Evolutionary conservation across 2,329 filamentous ascomycete species (phyloP).

Genomic region (Arthrobotrys sinensis): DNA sequence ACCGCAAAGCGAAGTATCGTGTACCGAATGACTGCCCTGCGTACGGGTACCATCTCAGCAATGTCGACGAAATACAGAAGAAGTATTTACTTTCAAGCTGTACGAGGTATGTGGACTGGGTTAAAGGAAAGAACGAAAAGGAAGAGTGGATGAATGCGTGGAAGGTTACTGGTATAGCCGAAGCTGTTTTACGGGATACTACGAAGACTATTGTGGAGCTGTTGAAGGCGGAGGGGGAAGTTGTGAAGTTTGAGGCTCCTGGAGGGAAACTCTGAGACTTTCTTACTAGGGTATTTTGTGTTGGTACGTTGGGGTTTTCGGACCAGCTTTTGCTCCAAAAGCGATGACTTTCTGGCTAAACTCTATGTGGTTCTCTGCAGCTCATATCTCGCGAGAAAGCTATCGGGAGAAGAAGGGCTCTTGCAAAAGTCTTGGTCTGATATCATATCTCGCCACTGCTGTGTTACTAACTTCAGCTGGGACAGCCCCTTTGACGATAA

Average conservation of each 20-base stretch:
- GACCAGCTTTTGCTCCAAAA: slow-evolving; percentile 14
- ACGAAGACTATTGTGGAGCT: slow-evolving; percentile 32
- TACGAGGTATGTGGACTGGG: slow-evolving; percentile 20
- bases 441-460: slow-evolving; percentile 12
- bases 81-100: slow-evolving; percentile 28
- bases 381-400: background rate
- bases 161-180: slow-evolving; percentile 31
- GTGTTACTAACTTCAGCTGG: slow-evolving; percentile 22
- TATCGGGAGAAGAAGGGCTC: background rate
- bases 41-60: slow-evolving; percentile 31
- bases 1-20: slow-evolving; percentile 19
- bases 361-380: slow-evolving; percentile 8
- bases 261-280: background rate
- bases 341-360: slow-evolving; percentile 1
- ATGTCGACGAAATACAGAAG: slow-evolving; percentile 9
- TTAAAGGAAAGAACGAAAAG: slow-evolving; percentile 12
- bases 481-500: slow-evolving; percentile 5
- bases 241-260: slow-evolving; percentile 24
- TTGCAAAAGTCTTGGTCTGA: slow-evolving; percentile 2
- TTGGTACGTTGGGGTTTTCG: slow-evolving; percentile 45
- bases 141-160: slow-evolving; percentile 36
- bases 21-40: slow-evolving; percentile 15
- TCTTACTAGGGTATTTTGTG: slow-evolving; percentile 26
- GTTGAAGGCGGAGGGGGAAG: slow-evolving; percentile 36
- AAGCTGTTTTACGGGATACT: slow-evolving; percentile 37